Evolutionary conservation across 805 yeast genomes (phyloP), one percentile per base, ranked within the genome.

Genomic region (Danielia oregonensis): DNA sequence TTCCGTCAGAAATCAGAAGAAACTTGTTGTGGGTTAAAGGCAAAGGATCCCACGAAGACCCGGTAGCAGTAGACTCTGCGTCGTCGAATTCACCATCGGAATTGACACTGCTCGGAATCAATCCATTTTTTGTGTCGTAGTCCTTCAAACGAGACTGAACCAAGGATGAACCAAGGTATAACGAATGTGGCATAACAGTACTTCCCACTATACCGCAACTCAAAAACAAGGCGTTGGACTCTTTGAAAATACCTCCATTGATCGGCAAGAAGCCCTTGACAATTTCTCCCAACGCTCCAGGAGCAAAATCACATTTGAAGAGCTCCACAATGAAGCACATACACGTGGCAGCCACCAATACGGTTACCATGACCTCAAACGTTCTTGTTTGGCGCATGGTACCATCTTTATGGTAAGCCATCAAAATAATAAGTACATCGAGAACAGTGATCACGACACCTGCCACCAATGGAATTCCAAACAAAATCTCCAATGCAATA

Each of bases 401-500:
- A 0, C 91, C 89, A 35, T 80, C 80, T 27, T 76, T 79, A 42
- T 76, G 75, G 59, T 88, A 88, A 1, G 88, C 93, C 55, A 86
- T 64, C 32, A 88, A 63, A 7, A 88, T 83, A 4, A 84, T 68
- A 42, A 88, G 60, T 6, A 88, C 96, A 54, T 88, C 97, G 3
- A 85, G 62, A 15, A 87, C 81, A 0, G 97, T 91, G 33, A 91
- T 58, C 3, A 87, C 61, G 11, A 91, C 95, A 22, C 98, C 98
- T 4, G 78, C 68, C 6, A 86, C 70, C 13, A 93, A 64, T 0
- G 97, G 97, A 6, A 93, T 65, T 2, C 76, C 72, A 54, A 89
- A 78, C 27, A 93, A 63, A 36, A 91, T 86, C 48, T 93, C 87
- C 37, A 91, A 70, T 0, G 97, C 82, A 37, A 91, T 87, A 3